Conservation (phyloP, 306 rosid genomes). For the Vigna nakashimae region DNA sequence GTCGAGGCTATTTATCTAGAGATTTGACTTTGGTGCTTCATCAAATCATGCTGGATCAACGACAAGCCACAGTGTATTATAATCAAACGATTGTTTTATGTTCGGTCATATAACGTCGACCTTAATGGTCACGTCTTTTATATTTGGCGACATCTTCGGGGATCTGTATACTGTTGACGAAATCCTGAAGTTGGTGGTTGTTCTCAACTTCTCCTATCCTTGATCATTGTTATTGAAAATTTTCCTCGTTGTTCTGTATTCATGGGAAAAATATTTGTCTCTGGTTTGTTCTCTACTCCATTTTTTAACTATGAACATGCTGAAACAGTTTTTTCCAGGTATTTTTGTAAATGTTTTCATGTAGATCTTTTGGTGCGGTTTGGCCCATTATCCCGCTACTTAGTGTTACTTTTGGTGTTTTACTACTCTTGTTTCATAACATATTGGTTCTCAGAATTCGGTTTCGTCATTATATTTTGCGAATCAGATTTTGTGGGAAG, state of each 20-base stretch:
- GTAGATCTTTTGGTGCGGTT: not conserved
- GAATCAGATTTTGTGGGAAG: not conserved
- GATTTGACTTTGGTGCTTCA: not conserved
- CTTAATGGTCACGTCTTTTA: not conserved
- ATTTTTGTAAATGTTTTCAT: not conserved
- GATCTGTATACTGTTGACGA: not conserved
- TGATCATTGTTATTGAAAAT: not conserved
- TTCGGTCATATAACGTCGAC: not conserved
- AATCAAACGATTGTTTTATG: not conserved
- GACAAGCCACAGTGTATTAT: too few species aligned
- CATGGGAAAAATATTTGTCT: not conserved
- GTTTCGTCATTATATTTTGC: not conserved
- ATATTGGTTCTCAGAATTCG: not conserved
- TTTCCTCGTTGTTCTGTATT: not conserved
- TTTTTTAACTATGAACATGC: not conserved
- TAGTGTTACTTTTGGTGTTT: not conserved
- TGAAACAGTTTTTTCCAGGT: not conserved
- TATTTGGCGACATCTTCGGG: not conserved
- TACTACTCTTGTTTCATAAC: not conserved
- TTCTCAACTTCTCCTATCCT: not conserved
- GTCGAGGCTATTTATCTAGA: not conserved
- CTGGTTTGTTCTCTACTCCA: not conserved
- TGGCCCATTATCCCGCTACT: too few species aligned
- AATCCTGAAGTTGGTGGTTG: not conserved
- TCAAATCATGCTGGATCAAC: not conserved